Evolutionary conservation across 352 stramenopile species (phyloP), one percentile per base, ranked within the genome.

Genomic region (Pythium periplocum): DNA sequence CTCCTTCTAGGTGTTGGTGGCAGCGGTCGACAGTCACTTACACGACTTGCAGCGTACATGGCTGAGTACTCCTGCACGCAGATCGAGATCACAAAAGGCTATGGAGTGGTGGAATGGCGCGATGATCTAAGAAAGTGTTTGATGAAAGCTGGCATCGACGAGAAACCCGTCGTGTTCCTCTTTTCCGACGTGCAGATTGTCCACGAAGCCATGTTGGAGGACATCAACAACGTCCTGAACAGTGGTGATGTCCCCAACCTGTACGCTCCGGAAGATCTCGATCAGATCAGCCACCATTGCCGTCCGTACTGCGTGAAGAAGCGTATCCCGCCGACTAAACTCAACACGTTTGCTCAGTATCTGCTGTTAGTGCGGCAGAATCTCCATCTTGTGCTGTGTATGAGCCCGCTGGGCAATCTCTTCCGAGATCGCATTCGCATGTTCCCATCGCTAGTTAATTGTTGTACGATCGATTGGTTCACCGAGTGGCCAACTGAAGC

Each of bases 161-260:
- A 98, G 55, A 97, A 96, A 36, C 85, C 83, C 1, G 83, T 93
- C 4, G 88, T 98, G 0, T 98, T 98, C 51, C 72, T 98, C 5
- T 98, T 98, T 52, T 97, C 87, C 0, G 94, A 98, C 57, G 95
- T 96, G 2, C 90, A 97, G 63, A 97, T 98, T 49, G 87, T 98
- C 4, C 74, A 97, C 46, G 94, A 98, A 56, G 84, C 86, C 7
- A 98, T 98, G 91, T 61, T 98, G 2, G 94, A 98, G 67, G 94
- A 98, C 61, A 92, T 98, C 52, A 98, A 98, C 69, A 96, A 89
- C 59, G 84, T 98, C 3, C 73, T 98, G 1, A 98, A 98, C 71
- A 96, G 87, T 30, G 94, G 94, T 12, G 93, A 98, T 45, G 86
- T 98, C 0, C 94, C 94, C 1, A 98, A 98, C 51, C 59, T 98